Evolutionary conservation across 768 basidiomycete species (phyloP).

Genomic region (Lentinula lateritia): DNA sequence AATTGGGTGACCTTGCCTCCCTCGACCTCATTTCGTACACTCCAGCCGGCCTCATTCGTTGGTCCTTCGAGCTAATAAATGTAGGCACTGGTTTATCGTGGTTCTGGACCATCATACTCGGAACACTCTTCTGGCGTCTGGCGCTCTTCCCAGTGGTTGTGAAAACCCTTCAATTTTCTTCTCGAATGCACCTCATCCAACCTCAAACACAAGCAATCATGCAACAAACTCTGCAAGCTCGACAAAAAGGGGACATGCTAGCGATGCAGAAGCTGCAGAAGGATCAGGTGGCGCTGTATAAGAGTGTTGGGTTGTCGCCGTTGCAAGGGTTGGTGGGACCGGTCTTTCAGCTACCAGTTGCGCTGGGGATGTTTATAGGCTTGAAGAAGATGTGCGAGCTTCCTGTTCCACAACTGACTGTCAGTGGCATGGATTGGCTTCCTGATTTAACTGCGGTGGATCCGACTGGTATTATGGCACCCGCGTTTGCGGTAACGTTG

Average conservation of each 20-base stretch:
- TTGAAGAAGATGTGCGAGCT: slow-evolving; percentile 64
- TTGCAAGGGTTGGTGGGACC: slow-evolving; percentile 35
- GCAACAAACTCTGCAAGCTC: slow-evolving; percentile 34
- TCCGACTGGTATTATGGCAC: slow-evolving; percentile 71
- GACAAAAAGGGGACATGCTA: slow-evolving; percentile 26
- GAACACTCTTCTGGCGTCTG: slow-evolving; percentile 56
- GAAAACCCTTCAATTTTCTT: slow-evolving; percentile 48
- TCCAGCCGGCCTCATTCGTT: slow-evolving; percentile 59
- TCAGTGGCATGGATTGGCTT: slow-evolving; percentile 70
- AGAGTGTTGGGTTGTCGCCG: slow-evolving; percentile 56
- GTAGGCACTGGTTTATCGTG: slow-evolving; percentile 70
- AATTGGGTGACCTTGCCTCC: slow-evolving; percentile 68
- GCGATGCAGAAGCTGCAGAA: slow-evolving; percentile 51
- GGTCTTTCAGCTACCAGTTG: slow-evolving; percentile 69
- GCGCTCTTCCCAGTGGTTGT: slow-evolving; percentile 58
- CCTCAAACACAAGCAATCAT: slow-evolving; percentile 43
- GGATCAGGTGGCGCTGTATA: slow-evolving; percentile 51
- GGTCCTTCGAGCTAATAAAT: slow-evolving; percentile 63
- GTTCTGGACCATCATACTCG: slow-evolving; percentile 76
- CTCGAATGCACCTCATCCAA: slow-evolving; percentile 56
- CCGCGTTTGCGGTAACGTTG: slow-evolving; percentile 39
- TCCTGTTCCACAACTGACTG: slow-evolving; percentile 68
- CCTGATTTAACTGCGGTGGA: slow-evolving; percentile 77
- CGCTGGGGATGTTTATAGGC: slow-evolving; percentile 80
- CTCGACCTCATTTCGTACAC: slow-evolving; percentile 60